Evolutionary conservation across 1,284 basidiomycete genomes (phyloP), one percentile per base, ranked within the genome.

Genomic region (Cyathus pygmaeus): DNA sequence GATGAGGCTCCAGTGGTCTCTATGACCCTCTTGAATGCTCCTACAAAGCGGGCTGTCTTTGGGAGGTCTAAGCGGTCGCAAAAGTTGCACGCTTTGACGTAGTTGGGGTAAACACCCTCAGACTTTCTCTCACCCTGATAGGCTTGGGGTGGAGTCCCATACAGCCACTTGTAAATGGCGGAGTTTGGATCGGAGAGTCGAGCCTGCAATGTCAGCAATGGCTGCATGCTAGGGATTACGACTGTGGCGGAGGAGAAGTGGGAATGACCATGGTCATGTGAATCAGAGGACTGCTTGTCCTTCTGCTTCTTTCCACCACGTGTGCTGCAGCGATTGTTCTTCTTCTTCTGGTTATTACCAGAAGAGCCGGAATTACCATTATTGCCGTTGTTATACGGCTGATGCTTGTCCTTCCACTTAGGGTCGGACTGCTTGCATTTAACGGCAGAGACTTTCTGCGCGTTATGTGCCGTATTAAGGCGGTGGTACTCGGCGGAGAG

Each of bases 361-460:
- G 47, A 33, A 49, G 47, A 51, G 31, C 24, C 15, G 27, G 56
- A 23, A 24, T 59, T 44, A 10, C 56, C 42, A 13, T 17, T 17
- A 36, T 7, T 7, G 33, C 17, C 17, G 9, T 36, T 36, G 33
- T 17, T 17, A 36, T 36, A 9, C 17, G 33, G 17, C 9, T 36
- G 33, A 36, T n/a, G n/a, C n/a, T n/a, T n/a, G n/a, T 56, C n/a
- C 17, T 56, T 39, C 26, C 52, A 60, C 24, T 56, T 56, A 6
- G 55, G 54, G 23, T 60, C 33, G 21, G 19, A 24, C n/a, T 39
- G 26, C 9, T 51, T 51, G 44, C 39, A 29, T 30, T 60, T 56
- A 1, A 60, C 46, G 9, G 39, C 55, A 31, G 54, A 56, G 9
- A 60, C 57, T 10, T 57, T 57, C n/a, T 57, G 26, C 17, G 56